Base-by-base conservation (phyloP, 2,329 filamentous ascomycete genomes). In the Aaosphaeria pasadenensis region DNA sequence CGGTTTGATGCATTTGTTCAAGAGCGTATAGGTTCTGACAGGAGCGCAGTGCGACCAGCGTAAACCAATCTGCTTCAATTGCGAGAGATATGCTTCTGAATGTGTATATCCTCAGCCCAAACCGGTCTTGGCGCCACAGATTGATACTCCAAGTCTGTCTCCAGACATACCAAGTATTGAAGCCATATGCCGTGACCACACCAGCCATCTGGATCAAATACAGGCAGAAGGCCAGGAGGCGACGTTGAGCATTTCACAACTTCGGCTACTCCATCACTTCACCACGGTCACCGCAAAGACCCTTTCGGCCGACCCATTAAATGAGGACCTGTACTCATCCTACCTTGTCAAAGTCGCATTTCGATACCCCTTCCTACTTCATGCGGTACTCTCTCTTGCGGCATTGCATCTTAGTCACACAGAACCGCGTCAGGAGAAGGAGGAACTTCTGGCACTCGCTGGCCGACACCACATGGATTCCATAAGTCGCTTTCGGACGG, bases 391-490 rank as follows among this genome's bases (percentile, higher is more conserved):
- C 4, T 72, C 74, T 5, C 55, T 77, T 7, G 66, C 73, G 5
- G 73, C 74, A 6, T 58, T 77, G 17, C 75, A 77, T 46, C 53
- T 75, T 11, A 71, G 69, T 13, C 69, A 69, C n/a, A 45, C 70
- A 6, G 63, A 71, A 43, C 50, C 13, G 31, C 17, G 17, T 24
- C 43, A 48, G 31, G 43, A 38, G 24, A 45, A 39, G 11, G 17
- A 43, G 11, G 52, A 55, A 4, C 61, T 58, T 39, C 43, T 54
- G 6, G 38, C 49, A 6, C 49, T 60, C 39, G 58, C 58, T n/a
- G 54, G 55, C 7, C 45, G 43, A 42, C 53, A 64, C 41, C 56
- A 62, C 24, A 55, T 59, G 29, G 51, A 50, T 29, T 57, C 55
- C 17, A 47, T 65, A 6, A 39, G 39, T 11, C 41, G 43, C 29